Evolutionary conservation across 495 filamentous ascomycete genomes (phyloP), one percentile per base, ranked within the genome.

Genomic region (Clavariopsis aquatica): DNA sequence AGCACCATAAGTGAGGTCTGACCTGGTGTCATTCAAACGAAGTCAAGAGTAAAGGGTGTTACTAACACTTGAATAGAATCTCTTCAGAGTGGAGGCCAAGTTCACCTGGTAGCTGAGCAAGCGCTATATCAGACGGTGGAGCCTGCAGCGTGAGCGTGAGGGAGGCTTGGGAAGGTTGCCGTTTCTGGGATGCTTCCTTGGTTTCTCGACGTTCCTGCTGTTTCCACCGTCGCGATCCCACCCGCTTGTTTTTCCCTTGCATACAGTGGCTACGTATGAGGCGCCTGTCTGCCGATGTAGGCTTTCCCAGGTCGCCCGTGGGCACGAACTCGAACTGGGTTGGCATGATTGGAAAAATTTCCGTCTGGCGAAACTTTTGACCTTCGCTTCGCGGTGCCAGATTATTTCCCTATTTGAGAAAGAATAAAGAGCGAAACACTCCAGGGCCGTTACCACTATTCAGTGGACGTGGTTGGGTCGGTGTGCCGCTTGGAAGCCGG

Each of bases 241-340:
- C 43, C 6, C 60, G 60, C 24, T 43, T 41, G 27, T 63, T 63
- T 41, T 56, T 63, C 19, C 60, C 60, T 38, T 56, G 49, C 60
- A 63, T 63, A 26, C 51, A 63, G 28, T 24, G 60, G 20, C 52
- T 63, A 1, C 52, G 46, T 9, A 63, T 56, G 3, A 24, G 23
- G 4, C 22, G 4, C 22, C 49, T 27, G n/a, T 63, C 51, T 7
- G 9, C 41, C 8, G n/a, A 1, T 10, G n/a, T 47, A 4, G 60
- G 17, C 34, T 23, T 29, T 10, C 51, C 49, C 1, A 8, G 22
- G 15, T 1, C 23, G 38, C 54, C 51, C 9, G 9, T 2, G 13
- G 27, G 8, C 10, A 63, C 23, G 52, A 63, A 63, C 13, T 38
- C 60, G 27, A 63, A 63, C 8, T 49, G 19, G 13, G 15, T 22